Evolutionary conservation across 1,284 basidiomycete species (phyloP).

Genomic region (Cryptococcus sp.): DNA sequence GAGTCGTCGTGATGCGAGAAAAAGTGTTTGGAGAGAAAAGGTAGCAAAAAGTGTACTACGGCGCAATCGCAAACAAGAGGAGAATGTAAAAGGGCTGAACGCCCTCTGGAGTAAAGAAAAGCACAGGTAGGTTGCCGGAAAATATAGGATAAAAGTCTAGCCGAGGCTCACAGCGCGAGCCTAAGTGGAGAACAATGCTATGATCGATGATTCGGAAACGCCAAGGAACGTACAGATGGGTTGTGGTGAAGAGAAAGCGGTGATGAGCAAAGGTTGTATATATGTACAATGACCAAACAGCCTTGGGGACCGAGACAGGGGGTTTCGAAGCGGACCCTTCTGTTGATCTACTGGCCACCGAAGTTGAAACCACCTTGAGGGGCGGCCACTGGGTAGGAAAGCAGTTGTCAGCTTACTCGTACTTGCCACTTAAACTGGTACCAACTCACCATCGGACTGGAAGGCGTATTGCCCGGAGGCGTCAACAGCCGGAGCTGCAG

Average conservation of each 20-base stretch:
- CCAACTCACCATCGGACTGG: conserved; percentile 63
- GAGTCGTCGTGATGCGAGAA: background rate
- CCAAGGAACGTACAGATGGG: background rate
- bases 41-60: background rate
- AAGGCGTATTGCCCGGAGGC: conserved; percentile 84
- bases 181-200: background rate
- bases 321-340: background rate
- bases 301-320: background rate
- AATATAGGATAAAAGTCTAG: background rate
- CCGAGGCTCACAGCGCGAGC: background rate
- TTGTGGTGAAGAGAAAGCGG: background rate
- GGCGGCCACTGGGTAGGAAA: conserved; percentile 64
- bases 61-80: background rate
- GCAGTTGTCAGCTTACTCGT: conserved; percentile 5
- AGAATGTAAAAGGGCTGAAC: no score
- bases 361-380: conserved; percentile 96
- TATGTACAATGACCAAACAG: background rate
- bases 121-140: background rate
- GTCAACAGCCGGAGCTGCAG: conserved; percentile 79
- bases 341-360: conserved; percentile 49
- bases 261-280: background rate
- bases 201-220: no score
- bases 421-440: background rate
- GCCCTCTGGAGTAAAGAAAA: background rate
- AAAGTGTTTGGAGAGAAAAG: background rate